Conservation (phyloP, 768 basidiomycete genomes). For the Russula brevipes region DNA sequence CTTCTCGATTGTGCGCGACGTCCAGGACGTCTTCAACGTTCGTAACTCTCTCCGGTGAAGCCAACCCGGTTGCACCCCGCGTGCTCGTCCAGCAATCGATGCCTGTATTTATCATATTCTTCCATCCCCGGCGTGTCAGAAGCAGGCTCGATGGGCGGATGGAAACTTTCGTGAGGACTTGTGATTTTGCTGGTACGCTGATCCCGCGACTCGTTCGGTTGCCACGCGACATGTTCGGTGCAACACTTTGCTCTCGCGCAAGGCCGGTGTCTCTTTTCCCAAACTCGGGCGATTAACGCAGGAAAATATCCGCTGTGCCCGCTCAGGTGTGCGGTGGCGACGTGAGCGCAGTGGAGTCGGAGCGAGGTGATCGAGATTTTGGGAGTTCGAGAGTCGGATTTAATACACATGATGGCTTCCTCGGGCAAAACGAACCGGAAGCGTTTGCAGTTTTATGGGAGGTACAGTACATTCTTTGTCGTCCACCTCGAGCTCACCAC, state of each 20-base stretch:
- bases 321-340: conserved; percentile 93
- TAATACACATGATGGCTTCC: conserved; percentile 57
- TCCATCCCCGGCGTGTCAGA: conserved; percentile 69
- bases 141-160: conserved; percentile 93
- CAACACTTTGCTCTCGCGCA: conserved; percentile 66
- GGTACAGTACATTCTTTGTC: conserved; percentile 29
- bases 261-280: conserved; percentile 85
- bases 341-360: conserved; percentile 58
- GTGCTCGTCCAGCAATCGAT: conserved; percentile 77
- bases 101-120: conserved; percentile 10
- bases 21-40: conserved; percentile 61
- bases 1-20: conserved; percentile 30
- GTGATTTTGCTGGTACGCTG: conserved; percentile 39
- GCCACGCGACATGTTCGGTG: conserved; percentile 10
- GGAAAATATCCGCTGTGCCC: conserved; percentile 67
- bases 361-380: conserved; percentile 25
- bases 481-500: conserved; percentile 10
- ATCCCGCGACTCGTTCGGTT: conserved; percentile 31
- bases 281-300: conserved; percentile 60
- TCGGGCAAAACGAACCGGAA: conserved; percentile 59
- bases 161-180: conserved; percentile 55
- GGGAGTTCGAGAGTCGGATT: conserved; percentile 35
- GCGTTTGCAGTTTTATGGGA: conserved; percentile 51
- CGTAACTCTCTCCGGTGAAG: conserved; percentile 64
- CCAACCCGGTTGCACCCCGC: conserved; percentile 42